These are phyloP conservation scores for Tricholoma sp. DNA, from an alignment of 768 basidiomycete genomes.

Conservation along the genomic window DNA sequence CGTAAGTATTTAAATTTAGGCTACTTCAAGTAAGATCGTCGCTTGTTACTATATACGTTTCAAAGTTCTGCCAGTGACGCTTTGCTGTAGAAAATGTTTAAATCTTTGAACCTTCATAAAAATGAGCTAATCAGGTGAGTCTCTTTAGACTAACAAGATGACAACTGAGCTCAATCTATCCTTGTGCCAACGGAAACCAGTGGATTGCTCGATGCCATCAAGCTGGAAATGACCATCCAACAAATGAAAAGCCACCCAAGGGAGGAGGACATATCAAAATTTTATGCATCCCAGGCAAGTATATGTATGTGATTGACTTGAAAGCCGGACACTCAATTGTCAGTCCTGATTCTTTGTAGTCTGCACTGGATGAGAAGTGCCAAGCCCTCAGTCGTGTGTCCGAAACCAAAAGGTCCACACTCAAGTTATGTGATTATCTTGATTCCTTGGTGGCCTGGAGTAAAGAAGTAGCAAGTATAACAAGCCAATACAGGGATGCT, in stretches of 20 bases:
- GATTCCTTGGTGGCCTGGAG: not conserved
- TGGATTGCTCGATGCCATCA: constrained; percentile 4
- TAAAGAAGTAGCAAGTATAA: not conserved
- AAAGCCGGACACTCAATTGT: not conserved
- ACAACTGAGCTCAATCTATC: too few species aligned
- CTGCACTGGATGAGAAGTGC: constrained; percentile 3
- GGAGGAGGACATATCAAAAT: not conserved
- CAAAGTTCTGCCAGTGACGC: not conserved
- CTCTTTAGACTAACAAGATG: not conserved
- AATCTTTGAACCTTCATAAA: too few species aligned
- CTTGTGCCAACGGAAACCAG: not conserved
- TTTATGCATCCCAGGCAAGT: constrained; percentile 3
- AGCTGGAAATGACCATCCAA: not conserved
- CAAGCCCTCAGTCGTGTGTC: not conserved
- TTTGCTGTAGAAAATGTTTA: too few species aligned
- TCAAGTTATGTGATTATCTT: constrained; percentile 2
- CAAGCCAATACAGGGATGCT: not conserved
- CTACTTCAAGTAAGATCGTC: too few species aligned
- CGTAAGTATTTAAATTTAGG: too few species aligned
- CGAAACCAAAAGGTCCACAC: not conserved
- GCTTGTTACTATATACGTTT: too few species aligned
- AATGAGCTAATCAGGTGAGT: not conserved
- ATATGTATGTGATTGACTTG: not conserved
- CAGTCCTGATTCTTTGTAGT: not conserved
- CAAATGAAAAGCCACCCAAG: not conserved